A percentile compares a stretch with the other conserved stretches of the same genome.
Evolutionary conservation across 2,329 filamentous ascomycete genomes (phyloP).

Genomic region (Phyllosticta ampelicida): DNA sequence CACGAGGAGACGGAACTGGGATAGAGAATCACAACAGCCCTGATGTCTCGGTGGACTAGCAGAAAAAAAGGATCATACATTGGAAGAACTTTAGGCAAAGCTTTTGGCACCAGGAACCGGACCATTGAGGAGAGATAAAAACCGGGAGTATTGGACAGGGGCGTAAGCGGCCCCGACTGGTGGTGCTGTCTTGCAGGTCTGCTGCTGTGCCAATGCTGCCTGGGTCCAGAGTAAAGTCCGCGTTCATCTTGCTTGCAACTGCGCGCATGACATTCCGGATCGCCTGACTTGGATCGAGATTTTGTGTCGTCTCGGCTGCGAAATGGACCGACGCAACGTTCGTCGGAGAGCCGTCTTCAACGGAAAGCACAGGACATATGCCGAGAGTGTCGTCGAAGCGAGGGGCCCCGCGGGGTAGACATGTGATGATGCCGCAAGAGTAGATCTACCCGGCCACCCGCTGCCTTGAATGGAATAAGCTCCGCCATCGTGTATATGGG

Average conservation of each 20-base stretch:
- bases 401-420: not conserved
- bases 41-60: not conserved
- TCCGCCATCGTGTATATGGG: not conserved
- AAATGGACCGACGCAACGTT: not conserved
- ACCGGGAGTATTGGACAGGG: not conserved
- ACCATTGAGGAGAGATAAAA: not conserved
- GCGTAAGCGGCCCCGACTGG: not conserved
- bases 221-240: no score
- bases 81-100: not conserved
- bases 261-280: not conserved
- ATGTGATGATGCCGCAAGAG: not conserved
- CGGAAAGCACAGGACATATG: not conserved
- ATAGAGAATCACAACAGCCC: not conserved
- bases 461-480: not conserved
- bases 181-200: not conserved
- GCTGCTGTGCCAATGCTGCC: not conserved
- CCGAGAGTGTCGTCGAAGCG: not conserved
- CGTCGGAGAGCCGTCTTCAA: not conserved
- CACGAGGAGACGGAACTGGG: not conserved
- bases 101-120: not conserved
- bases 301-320: not conserved
- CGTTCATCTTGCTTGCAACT: not conserved
- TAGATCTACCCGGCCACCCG: not conserved
- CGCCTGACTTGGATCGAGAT: not conserved
- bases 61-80: not conserved